Base-by-base conservation (phyloP, 2,329 filamentous ascomycete species). In the Epichloe sp. region DNA sequence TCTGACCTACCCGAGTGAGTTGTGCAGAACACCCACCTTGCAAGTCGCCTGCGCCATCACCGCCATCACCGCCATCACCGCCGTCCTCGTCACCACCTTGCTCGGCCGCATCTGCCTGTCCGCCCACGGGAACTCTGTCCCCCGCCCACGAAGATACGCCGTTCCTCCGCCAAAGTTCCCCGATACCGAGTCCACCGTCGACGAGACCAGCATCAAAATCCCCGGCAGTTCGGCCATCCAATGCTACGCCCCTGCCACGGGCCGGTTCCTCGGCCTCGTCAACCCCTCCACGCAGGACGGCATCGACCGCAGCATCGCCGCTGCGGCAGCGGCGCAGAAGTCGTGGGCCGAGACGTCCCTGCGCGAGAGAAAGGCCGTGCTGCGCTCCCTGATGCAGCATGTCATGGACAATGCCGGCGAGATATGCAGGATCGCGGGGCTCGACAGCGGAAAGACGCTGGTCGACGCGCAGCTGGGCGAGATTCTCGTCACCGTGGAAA, bases 371-470 rank as follows among this genome's bases (percentile, higher is more conserved):
- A 78, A 84, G 57, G 83, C 79, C 59, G 88, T 98, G 44, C 75
- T 98, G 55, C 81, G 82, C 54, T 88, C 88, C 6, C 74, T 98
- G 62, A 73, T 95, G 59, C 84, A 83, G 67, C 83, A 90, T 59
- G 77, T 98, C 10, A 77, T 98, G 53, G 86, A 94, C 57, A 85
- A 97, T 64, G 89, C 96, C 65, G 85, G 91, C 57, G 77, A 84
- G 26, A 94, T 98, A 59, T 90, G 88, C 60, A 78, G 80, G 15
- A 80, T 88, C 34, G 91, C 90, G 47, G 94, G 88, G 62, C 76
- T 95, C 37, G 93, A 98, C 69, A 94, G 88, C 42, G 93, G 93
- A 56, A 98, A 98, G 76, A 96, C 94, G 2, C 86, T 91, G 73
- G 82, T 97, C 40, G 93, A 98, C 69, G 93, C 91, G 1, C 83